Evolutionary conservation across 768 basidiomycete species (phyloP).

Genomic region (Suillus decipiens): DNA sequence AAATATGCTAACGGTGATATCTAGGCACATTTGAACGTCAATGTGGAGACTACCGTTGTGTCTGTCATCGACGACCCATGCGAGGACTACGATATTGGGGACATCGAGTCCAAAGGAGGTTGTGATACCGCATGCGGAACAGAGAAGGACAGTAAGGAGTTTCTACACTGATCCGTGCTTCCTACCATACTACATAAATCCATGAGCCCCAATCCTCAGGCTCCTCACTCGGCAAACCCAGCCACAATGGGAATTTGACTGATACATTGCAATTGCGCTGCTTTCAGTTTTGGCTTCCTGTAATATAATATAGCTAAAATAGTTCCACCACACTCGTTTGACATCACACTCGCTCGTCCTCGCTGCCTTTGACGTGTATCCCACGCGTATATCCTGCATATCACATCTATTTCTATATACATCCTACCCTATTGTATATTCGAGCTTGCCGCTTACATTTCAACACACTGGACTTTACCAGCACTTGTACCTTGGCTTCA

Average conservation of each 20-base stretch:
- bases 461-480: neutral
- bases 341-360: neutral
- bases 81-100: conserved; percentile 20
- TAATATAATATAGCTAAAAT: conserved; percentile 3
- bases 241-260: conserved; percentile 7
- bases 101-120: conserved; percentile 23
- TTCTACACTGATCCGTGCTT: neutral
- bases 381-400: neutral
- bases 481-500: conserved; percentile 6
- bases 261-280: neutral
- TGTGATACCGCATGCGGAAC: conserved; percentile 16
- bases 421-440: conserved; percentile 6
- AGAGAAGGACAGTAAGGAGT: conserved; percentile 14
- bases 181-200: neutral
- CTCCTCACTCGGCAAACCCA: conserved; percentile 4
- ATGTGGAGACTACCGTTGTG: conserved; percentile 35
- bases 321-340: neutral
- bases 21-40: conserved; percentile 31
- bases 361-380: neutral
- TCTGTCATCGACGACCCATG: conserved; percentile 31
- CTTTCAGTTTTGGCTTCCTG: conserved; percentile 4
- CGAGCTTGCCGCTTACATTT: neutral
- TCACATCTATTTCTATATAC: neutral
- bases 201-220: neutral
- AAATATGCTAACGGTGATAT: neutral